Evolutionary conservation across 306 rosid species (phyloP).

Genomic region (Rosa persica): DNA sequence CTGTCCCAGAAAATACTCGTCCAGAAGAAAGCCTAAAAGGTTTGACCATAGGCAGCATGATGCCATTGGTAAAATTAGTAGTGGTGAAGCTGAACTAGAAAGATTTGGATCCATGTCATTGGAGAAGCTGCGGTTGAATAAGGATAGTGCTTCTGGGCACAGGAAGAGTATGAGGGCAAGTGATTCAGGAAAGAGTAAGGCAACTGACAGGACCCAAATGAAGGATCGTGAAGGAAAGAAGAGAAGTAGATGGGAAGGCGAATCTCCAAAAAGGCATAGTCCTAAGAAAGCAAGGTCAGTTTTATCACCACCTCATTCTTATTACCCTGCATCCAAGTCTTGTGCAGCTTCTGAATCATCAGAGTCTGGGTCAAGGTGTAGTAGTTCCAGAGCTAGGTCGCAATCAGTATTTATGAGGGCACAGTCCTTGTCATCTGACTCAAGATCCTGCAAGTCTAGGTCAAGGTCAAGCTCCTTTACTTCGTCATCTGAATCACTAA

Average conservation of each 20-base stretch:
- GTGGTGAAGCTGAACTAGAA: slow-evolving; percentile 26
- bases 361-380: slow-evolving; percentile 34
- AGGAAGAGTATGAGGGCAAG: slow-evolving; percentile 29
- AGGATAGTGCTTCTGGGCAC: slow-evolving; percentile 31
- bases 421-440: slow-evolving; percentile 37
- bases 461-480: slow-evolving; percentile 43
- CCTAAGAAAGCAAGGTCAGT: slow-evolving; percentile 38
- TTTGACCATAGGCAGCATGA: slow-evolving; percentile 26
- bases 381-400: slow-evolving; percentile 34
- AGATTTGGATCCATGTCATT: slow-evolving; percentile 35
- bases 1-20: slow-evolving; percentile 42
- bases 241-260: slow-evolving; percentile 37
- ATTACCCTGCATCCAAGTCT: slow-evolving; percentile 31
- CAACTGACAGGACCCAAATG: slow-evolving; percentile 20
- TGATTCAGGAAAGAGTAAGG: slow-evolving; percentile 32
- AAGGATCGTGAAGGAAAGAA: slow-evolving; percentile 41
- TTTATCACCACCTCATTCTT: slow-evolving; percentile 37
- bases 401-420: slow-evolving; percentile 32
- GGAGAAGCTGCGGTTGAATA: slow-evolving; percentile 29
- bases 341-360: slow-evolving; percentile 41
- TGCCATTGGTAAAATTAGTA: slow-evolving; percentile 17
- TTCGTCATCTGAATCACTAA: slow-evolving; percentile 45
- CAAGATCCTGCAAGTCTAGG: slow-evolving; percentile 38
- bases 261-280: slow-evolving; percentile 28
- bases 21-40: slow-evolving; percentile 27